Evolutionary conservation across 2,329 filamentous ascomycete genomes (phyloP).

Genomic region (Chaetothyriales sp.): DNA sequence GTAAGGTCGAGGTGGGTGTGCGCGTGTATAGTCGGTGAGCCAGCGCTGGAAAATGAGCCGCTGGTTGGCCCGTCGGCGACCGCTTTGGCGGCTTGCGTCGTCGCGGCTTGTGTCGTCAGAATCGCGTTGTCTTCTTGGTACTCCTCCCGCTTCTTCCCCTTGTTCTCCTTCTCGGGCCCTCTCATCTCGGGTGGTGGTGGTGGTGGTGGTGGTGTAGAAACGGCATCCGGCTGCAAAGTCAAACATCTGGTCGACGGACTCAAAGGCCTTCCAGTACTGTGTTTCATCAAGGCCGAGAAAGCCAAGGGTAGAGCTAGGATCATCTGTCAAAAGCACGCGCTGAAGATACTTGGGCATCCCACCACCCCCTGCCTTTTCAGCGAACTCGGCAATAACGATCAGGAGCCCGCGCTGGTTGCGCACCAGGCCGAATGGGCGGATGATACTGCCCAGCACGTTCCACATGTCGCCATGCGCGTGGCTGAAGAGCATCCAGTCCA

Average conservation of each 20-base stretch:
- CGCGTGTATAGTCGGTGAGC: conserved; percentile 1
- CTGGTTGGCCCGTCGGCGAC: neutral
- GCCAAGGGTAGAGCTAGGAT: conserved; percentile 41
- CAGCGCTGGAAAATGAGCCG: neutral
- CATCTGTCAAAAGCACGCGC: conserved; percentile 46
- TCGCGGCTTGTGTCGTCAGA: neutral
- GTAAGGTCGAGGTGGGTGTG: neutral
- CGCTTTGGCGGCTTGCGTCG: neutral
- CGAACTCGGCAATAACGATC: conserved; percentile 47
- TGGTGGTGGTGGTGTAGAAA: conserved; percentile 11
- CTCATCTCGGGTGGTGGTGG: conserved; percentile 2
- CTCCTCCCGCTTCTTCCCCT: neutral
- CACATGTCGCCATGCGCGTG: conserved; percentile 60
- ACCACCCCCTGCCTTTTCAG: conserved; percentile 34
- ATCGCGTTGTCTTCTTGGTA: neutral
- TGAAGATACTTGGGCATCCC: conserved; percentile 32
- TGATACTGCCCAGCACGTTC: conserved; percentile 50
- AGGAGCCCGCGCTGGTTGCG: conserved; percentile 50
- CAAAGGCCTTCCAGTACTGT: conserved; percentile 44
- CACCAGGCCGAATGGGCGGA: conserved; percentile 53
- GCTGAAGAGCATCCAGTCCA: conserved; percentile 54
- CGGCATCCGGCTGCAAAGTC: conserved; percentile 10
- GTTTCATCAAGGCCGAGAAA: conserved; percentile 36
- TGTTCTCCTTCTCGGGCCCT: neutral
- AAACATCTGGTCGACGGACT: conserved; percentile 9